These are phyloP conservation scores for Acephala macrosclerotiorum DNA, from an alignment of 2,329 filamentous ascomycete genomes.

Conservation along the genomic window DNA sequence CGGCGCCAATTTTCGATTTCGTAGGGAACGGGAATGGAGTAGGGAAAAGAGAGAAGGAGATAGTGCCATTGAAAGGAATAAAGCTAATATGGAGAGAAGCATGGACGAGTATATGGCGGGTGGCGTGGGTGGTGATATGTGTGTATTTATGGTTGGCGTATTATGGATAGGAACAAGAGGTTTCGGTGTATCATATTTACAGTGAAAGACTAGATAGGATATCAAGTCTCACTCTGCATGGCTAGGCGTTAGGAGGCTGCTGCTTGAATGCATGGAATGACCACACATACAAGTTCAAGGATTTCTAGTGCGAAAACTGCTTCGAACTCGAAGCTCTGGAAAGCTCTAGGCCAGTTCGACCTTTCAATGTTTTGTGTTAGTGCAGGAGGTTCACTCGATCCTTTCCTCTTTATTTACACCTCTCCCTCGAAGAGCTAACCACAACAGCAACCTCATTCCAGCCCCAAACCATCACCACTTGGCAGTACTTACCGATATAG, in stretches of 20 bases:
- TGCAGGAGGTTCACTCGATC: too few species aligned
- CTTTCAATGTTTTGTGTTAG: too few species aligned
- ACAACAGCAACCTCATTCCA: too few species aligned
- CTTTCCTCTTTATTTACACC: too few species aligned
- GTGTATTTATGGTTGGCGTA: conserved; percentile 30
- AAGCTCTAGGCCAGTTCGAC: too few species aligned
- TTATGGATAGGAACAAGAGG: conserved; percentile 15
- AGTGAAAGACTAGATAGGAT: conserved; percentile 2
- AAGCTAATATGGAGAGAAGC: conserved; percentile 65
- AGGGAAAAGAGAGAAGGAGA: conserved; percentile 5
- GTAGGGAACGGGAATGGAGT: conserved; percentile 7
- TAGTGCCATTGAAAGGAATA: conserved; percentile 44
- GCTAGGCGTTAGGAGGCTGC: background rate
- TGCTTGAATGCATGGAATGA: background rate
- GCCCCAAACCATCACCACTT: too few species aligned
- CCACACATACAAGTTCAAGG: background rate
- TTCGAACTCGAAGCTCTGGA: too few species aligned
- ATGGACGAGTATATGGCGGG: conserved; percentile 65
- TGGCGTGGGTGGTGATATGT: conserved; percentile 55
- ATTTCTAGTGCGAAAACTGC: too few species aligned
- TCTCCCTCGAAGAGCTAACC: too few species aligned
- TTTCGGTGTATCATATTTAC: background rate
- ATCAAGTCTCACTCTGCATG: conserved; percentile 5
- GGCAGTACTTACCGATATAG: too few species aligned
- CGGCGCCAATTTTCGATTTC: background rate